Evolutionary conservation across 495 filamentous ascomycete genomes (phyloP), one percentile per base, ranked within the genome.

Genomic region (Jackrogersella multiformis): DNA sequence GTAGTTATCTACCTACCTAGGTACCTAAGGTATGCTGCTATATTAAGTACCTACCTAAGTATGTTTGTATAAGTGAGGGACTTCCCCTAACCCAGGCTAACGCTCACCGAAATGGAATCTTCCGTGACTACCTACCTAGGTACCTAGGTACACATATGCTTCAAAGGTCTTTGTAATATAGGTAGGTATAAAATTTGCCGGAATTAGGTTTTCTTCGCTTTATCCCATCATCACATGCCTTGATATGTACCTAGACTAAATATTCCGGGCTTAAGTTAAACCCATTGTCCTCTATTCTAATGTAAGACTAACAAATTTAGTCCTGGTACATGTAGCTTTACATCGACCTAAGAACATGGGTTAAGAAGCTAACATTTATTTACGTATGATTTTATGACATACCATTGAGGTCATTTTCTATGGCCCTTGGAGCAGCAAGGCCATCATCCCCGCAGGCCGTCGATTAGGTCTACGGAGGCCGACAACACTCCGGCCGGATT

Each of bases 401-500:
- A 39, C 28, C 39, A 58, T 53, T 46, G n/a, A 65, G 46, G 23
- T 12, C 36, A 64, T 44, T 36, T 16, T 59, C 24, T 39, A 13
- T 38, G 7, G 49, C 32, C 23, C 23, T 66, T 61, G 41, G 9
- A 38, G 63, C 48, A 39, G 64, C 64, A 34, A 61, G 4, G 15
- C 12, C 41, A 26, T 38, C 24, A 66, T 56, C 64, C 64, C 56
- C 30, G 49, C 55, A 60, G 21, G 23, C 41, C 16, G 6, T 36
- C 55, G 46, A 48, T 48, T 38, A 24, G 42, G n/a, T 60, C 24
- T 66, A 48, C 56, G 49, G 64, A 66, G 41, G 57, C 64, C 64
- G 49, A 58, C 51, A 48, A 12, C 9, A 34, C 5, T 55, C 20
- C 23, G 20, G 41, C 35, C 56, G 15, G 24, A 12, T 30, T 38